phyloP scores from a whole-genome alignment of 2,329 filamentous ascomycete genomes.

The Penicillium sp. region DNA sequence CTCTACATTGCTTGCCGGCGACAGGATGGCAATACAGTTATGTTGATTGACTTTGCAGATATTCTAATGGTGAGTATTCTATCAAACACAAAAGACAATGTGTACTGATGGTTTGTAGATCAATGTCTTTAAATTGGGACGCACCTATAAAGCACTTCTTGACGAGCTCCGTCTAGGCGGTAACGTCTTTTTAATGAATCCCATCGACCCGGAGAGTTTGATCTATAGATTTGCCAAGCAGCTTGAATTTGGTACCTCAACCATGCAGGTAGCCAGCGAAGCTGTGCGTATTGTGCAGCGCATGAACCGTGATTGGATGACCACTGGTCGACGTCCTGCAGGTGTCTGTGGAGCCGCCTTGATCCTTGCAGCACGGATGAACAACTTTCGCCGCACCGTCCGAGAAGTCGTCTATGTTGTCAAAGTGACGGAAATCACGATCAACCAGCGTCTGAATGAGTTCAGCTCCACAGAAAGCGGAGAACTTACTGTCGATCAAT shows the following conservation, averaged over 20 bases:
- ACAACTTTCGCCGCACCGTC: constrained; percentile 92
- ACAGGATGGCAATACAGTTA: constrained; percentile 77
- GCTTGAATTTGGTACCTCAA: constrained; percentile 84
- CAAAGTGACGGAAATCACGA: constrained; percentile 92
- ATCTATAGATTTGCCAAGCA: constrained; percentile 90
- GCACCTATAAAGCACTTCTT: constrained; percentile 83
- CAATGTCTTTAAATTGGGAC: constrained; percentile 91
- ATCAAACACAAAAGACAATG: background rate
- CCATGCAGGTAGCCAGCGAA: constrained; percentile 83
- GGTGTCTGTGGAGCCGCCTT: constrained; percentile 94
- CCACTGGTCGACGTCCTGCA: constrained; percentile 88
- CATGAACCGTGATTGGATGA: constrained; percentile 98
- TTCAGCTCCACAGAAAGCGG: constrained; percentile 88
- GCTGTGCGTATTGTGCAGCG: constrained; percentile 85
- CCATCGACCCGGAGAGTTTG: constrained; percentile 84
- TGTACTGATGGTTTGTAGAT: constrained; percentile 48
- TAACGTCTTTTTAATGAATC: constrained; percentile 72
- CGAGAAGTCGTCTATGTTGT: constrained; percentile 97
- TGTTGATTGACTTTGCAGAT: constrained; percentile 96
- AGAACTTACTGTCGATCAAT: constrained; percentile 84
- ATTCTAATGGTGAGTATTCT: constrained; percentile 59
- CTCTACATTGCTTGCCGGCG: constrained; percentile 87
- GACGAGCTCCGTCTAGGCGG: constrained; percentile 58
- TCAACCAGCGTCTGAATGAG: constrained; percentile 88
- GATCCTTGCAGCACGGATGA: constrained; percentile 94